Evolutionary conservation across 176 grass and related monocot genomes (phyloP), one percentile per base, ranked within the genome.

Genomic region (Olyra latifolia): DNA sequence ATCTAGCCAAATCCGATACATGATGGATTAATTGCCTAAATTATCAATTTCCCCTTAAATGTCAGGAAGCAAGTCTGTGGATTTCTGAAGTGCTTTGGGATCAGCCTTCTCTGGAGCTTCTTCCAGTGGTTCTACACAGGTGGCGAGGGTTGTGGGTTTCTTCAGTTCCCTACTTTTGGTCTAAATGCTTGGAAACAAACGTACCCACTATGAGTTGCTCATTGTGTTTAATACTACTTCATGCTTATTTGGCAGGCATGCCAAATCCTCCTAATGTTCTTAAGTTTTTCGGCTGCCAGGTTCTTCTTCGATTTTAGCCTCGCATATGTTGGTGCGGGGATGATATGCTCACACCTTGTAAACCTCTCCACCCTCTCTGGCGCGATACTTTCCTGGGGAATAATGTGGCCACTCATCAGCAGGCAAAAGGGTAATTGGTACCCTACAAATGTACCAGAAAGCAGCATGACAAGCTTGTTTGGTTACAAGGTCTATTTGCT

Each of bases 111-210:
- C 0, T 97, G 94, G 94, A 97, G 94, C 62, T 90, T 94, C 78
- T 92, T 97, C 82, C 87, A 97, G 58, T 94, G 91, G 94, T 97
- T 97, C 82, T 97, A 92, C 81, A 86, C 94, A 28, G 94, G 94
- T 23, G 91, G 94, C 67, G 84, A 88, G 43, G 66, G 42, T 48
- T 97, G 94, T 70, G 94, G 89, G 68, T 97, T 97, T 84, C 62
- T 93, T 56, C 89, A 97, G 17, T 97, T 97, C 79, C 94, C 91
- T 69, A 97, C 91, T 60, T 94, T 97, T 15, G 94, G 94, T 35
- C 54, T 97, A 17, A 89, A 94, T 83, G 91, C 94, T 69, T 94
- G 87, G 91, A 91, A 97, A 82, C 91, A 97, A 78, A 91, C 94
- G 94, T 97, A 94, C 38, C 10, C 13, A 48, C 53, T 32, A 46